Conservation (phyloP, 1,139 yeast species). For the Geotrichum aggregatum region DNA sequence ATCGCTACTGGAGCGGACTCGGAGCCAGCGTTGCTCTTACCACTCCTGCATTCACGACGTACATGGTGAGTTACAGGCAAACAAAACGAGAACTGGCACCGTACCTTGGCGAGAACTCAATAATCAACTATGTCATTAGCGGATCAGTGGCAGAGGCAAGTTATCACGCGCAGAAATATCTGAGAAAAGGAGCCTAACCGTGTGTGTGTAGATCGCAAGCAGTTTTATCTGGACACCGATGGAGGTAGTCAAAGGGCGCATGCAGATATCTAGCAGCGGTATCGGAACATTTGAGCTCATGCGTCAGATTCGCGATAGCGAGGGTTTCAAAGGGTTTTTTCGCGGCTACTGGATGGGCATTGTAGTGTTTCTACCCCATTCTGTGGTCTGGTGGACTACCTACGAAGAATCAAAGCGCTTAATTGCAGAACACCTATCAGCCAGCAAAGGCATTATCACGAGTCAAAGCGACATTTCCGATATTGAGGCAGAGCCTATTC, state of each 20-base stretch:
- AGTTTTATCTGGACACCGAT: conserved; percentile 46
- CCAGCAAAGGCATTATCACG: conserved; percentile 13
- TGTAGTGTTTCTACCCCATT: conserved; percentile 42
- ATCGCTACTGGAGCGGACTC: conserved; percentile 43
- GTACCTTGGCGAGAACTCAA: conserved; percentile 37
- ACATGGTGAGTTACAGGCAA: conserved; percentile 43
- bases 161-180: too few relatives aligned
- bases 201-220: conserved; percentile 32
- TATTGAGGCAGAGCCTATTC: background rate
- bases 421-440: conserved; percentile 2
- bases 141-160: conserved; percentile 40
- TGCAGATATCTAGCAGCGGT: conserved; percentile 37
- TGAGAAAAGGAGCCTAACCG: background rate
- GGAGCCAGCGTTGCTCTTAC: conserved; percentile 41
- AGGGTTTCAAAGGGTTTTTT: conserved; percentile 42
- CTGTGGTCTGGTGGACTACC: conserved; percentile 43
- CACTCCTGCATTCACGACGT: conserved; percentile 45
- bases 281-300: conserved; percentile 30
- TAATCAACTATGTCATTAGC: conserved; percentile 39
- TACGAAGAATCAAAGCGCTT: conserved; percentile 32
- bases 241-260: conserved; percentile 45
- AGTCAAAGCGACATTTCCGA: conserved; percentile 4
- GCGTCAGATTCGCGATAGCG: conserved; percentile 33
- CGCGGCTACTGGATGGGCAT: conserved; percentile 47
- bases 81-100: conserved; percentile 40